phyloP scores from a whole-genome alignment of 1,284 basidiomycete species.

The Cystobasidium slooffiae region DNA sequence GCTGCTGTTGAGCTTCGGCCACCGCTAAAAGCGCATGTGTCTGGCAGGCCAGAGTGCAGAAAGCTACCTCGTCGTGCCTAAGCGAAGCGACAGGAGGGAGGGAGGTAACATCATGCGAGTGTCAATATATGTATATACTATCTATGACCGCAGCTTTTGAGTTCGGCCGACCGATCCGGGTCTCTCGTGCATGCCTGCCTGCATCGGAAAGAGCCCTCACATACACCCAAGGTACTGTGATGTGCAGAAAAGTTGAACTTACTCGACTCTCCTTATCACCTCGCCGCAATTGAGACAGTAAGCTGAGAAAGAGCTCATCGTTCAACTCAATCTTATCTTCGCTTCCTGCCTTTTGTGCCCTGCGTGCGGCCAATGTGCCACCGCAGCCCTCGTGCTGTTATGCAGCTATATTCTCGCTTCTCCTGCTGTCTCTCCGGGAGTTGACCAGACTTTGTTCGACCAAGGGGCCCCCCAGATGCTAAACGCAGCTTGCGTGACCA shows the following conservation, averaged over 20 bases:
- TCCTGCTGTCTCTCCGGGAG: no score
- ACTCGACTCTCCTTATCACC: conserved; percentile 26
- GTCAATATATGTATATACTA: background rate
- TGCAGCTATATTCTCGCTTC: no score
- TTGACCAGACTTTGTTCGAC: no score
- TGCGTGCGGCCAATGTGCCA: background rate
- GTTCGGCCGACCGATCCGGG: no score
- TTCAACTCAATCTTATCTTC: background rate
- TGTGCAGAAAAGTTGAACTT: background rate
- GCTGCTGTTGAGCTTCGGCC: conserved; percentile 29
- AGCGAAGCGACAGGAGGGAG: background rate
- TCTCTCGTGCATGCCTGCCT: no score
- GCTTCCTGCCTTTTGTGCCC: background rate
- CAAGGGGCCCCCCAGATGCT: no score
- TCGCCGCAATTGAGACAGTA: conserved; percentile 35
- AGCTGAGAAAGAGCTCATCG: conserved; percentile 24
- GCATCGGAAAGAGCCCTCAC: background rate
- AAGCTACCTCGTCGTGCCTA: conserved; percentile 29
- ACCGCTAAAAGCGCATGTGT: conserved; percentile 17
- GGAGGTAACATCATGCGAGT: background rate
- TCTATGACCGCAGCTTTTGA: no score
- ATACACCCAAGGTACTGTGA: background rate
- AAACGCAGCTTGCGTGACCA: no score
- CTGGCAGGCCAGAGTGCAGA: conserved; percentile 32
- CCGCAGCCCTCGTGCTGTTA: background rate